Conservation (phyloP, 2,329 filamentous ascomycete genomes). For the Beauveria sp. region DNA sequence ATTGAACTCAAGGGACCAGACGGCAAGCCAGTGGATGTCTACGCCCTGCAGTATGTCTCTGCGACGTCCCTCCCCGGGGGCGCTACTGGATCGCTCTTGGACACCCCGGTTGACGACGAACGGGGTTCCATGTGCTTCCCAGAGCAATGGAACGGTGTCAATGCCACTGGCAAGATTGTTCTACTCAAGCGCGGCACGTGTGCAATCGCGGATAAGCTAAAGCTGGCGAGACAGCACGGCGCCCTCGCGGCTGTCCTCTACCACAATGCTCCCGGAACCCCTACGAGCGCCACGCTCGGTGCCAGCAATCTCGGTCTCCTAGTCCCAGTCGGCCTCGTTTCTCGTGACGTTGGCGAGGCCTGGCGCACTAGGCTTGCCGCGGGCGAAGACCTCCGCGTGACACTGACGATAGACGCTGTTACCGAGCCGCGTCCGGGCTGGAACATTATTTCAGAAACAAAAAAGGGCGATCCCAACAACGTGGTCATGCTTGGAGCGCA, state of each 20-base stretch:
- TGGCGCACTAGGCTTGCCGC: slow-evolving; percentile 28
- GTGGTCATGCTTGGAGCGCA: slow-evolving; percentile 36
- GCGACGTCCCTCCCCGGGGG: slow-evolving; percentile 32
- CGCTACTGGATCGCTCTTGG: slow-evolving; percentile 26
- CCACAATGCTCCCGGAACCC: slow-evolving; percentile 46
- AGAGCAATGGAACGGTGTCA: slow-evolving; percentile 34
- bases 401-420: slow-evolving; percentile 29
- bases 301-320: slow-evolving; percentile 29
- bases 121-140: slow-evolving; percentile 30
- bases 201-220: slow-evolving; percentile 33
- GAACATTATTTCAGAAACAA: slow-evolving; percentile 37
- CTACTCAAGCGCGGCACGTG: slow-evolving; percentile 39
- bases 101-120: slow-evolving; percentile 28
- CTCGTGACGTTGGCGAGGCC: slow-evolving; percentile 26
- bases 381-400: slow-evolving; percentile 27
- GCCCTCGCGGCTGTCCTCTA: slow-evolving; percentile 46
- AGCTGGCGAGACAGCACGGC: slow-evolving; percentile 32
- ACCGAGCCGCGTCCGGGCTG: slow-evolving; percentile 29
- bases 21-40: slow-evolving; percentile 29
- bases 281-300: slow-evolving; percentile 45
- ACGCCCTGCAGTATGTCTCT: slow-evolving; percentile 39
- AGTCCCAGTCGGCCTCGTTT: slow-evolving; percentile 30
- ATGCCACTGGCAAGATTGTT: slow-evolving; percentile 34
- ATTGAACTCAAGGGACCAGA: slow-evolving; percentile 34
- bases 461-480: slow-evolving; percentile 34